Base-by-base conservation (phyloP, 768 basidiomycete genomes). In the Brasilioporus rufonigricans region DNA sequence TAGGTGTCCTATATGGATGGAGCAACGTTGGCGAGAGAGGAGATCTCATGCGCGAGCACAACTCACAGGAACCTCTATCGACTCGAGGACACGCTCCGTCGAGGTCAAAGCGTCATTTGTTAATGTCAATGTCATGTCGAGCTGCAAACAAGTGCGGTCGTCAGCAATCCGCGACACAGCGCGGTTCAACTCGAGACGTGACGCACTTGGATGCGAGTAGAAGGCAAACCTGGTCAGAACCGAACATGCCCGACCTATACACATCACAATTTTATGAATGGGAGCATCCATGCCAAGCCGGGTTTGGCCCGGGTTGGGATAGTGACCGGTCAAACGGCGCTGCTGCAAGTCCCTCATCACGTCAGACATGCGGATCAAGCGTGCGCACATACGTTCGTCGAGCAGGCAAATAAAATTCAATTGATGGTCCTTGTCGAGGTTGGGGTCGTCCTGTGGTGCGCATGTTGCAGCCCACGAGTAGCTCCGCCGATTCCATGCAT, bases 61-160 rank as follows among this genome's bases (percentile, higher is more conserved):
- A 60, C 65, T 52, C 36, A 68, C 65, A 0, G 63, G 51, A 27
- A 63, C 46, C 3, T 24, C 54, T 4, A 46, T 24, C 29, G 23
- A 26, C 19, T 11, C 32, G 18, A 27, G 1, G 29, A 6, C 13
- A 43, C 2, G 27, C 16, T 50, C 26, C 0, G 35, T 41, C 10
- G 16, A 10, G 3, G 27, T 36, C n/a, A 24, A 32, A 2, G 6
- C 1, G 13, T 1, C 13, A 18, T 52, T 44, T 4, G 18, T 38
- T 59, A 44, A 43, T 18, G 35, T 36, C 35, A 36, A 18, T 4
- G 18, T 43, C 65, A 64, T 55, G 5, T 35, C 23, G 38, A 44
- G 27, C 53, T 50, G 23, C 2, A 31, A 21, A 9, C 29, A 47
- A 23, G 16, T 4, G 8, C 6, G 29, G 4, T 7, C 1, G 33